phyloP scores from a whole-genome alignment of 2,329 filamentous ascomycete genomes.

The Aaosphaeria arxii region DNA sequence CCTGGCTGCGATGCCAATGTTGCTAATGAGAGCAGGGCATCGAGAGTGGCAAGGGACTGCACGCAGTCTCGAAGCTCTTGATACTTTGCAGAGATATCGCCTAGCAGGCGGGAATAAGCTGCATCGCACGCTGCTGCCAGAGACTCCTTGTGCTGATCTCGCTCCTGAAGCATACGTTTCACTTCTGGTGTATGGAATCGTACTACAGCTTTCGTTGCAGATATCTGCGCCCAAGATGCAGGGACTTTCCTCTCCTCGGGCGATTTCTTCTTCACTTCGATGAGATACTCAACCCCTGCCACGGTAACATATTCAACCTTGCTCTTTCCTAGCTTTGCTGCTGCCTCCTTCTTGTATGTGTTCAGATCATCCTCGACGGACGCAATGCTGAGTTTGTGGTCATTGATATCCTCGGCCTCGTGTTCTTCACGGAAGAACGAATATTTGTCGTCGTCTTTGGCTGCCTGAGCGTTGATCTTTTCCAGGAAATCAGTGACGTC shows the following conservation, averaged over 20 bases:
- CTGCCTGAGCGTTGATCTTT: constrained; percentile 80
- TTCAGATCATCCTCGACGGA: constrained; percentile 86
- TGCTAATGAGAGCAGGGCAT: constrained; percentile 85
- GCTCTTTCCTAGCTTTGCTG: constrained; percentile 67
- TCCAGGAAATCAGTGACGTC: constrained; percentile 74
- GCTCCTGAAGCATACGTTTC: constrained; percentile 74
- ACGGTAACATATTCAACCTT: constrained; percentile 78
- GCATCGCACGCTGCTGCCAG: constrained; percentile 86
- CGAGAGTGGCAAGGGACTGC: constrained; percentile 78
- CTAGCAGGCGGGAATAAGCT: constrained; percentile 71
- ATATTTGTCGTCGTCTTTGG: constrained; percentile 87
- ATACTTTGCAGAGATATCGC: constrained; percentile 77
- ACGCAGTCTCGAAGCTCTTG: constrained; percentile 87
- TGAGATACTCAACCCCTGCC: constrained; percentile 88
- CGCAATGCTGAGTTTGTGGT: constrained; percentile 91
- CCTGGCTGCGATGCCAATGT: constrained; percentile 81
- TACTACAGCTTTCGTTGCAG: constrained; percentile 86
- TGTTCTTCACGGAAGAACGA: constrained; percentile 83
- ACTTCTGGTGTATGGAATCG: constrained; percentile 95
- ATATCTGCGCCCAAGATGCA: constrained; percentile 92
- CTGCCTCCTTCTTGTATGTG: constrained; percentile 69
- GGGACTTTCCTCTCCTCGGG: constrained; percentile 77
- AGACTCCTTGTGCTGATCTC: constrained; percentile 92
- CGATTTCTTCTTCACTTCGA: constrained; percentile 77
- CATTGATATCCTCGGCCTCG: constrained; percentile 84